Base-by-base conservation (phyloP, 208 protist genomes). In the Leishmania aethiopica region DNA sequence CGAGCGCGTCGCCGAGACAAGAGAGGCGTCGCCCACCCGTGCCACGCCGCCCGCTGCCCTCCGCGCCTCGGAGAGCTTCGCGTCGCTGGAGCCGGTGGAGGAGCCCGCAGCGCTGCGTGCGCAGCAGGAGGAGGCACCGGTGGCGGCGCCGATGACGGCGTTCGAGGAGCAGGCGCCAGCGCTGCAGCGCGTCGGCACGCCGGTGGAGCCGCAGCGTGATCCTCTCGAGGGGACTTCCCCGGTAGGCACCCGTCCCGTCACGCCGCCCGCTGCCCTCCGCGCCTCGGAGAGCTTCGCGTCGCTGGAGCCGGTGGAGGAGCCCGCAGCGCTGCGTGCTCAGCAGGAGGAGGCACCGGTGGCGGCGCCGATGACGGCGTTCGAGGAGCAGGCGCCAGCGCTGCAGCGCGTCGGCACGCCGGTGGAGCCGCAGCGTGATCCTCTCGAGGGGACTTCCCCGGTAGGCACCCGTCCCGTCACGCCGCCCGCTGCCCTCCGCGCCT, bases 141-240 rank as follows among this genome's bases (percentile, higher is more conserved):
- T 0, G 42, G 42, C 6, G 42, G 2, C 0, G 42, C 3, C 42
- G 42, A 3, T 45, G 42, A 45, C 42, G 42, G 42, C 42, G 42
- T 45, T 45, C 42, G 42, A 45, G 42, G 42, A 45, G 42, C 40
- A 74, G 3, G 25, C 40, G 71, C 45, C 71, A 15, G 72, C 25
- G 60, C 60, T 35, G 66, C 66, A 25, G 37, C 37, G 66, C 37
- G 66, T 71, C 37, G 66, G 66, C 66, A 47, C 72, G 47, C 72
- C 72, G 25, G 72, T 35, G 49, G n/a, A 40, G 72, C 13, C 22
- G 42, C 40, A 8, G 2, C 42, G 42, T 45, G 42, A 3, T 8
- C 2, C 42, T 45, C 42, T 45, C 42, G 42, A 45, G 42, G 6
- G 4, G 42, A 7, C 42, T 0, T 11, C 42, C 42, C 4, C 6